Evolutionary conservation across 2,329 filamentous ascomycete species (phyloP).

Genomic region (Dactylellina parvicollis): DNA sequence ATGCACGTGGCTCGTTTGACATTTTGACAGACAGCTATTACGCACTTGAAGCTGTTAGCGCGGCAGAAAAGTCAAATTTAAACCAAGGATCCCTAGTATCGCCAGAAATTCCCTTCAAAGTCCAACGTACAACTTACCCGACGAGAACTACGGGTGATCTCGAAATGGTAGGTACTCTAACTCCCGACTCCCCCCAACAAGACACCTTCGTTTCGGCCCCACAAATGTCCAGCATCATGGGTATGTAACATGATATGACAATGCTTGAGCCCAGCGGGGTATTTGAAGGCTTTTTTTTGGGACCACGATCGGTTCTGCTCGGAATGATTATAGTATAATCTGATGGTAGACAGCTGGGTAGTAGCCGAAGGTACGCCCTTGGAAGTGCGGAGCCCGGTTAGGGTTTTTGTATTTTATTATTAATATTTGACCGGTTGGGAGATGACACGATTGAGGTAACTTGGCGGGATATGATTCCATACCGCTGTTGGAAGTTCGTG

Average conservation of each 20-base stretch:
- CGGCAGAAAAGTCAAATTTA: background rate
- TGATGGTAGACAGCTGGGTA: background rate
- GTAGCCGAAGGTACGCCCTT: background rate
- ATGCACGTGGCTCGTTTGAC: conserved; percentile 16
- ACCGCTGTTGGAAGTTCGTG: background rate
- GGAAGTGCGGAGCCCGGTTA: no score
- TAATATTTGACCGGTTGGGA: background rate
- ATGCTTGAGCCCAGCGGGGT: conserved; percentile 18
- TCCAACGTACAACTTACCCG: conserved; percentile 3
- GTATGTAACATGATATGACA: conserved; percentile 34
- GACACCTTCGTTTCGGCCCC: conserved; percentile 36
- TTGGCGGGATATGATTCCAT: no score
- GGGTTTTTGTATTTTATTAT: background rate
- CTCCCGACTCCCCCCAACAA: conserved; percentile 32
- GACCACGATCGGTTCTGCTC: background rate
- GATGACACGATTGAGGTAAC: background rate
- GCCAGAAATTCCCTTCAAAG: background rate
- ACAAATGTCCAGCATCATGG: conserved; percentile 37
- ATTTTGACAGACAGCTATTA: conserved; percentile 11
- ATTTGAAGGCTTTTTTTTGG: background rate
- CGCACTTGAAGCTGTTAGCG: background rate
- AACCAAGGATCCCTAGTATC: conserved; percentile 13
- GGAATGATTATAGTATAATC: background rate
- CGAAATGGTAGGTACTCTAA: conserved; percentile 17
- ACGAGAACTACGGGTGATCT: background rate